Conservation (phyloP, 106 monocot species). For the Apostasia shenzhenica region DNA sequence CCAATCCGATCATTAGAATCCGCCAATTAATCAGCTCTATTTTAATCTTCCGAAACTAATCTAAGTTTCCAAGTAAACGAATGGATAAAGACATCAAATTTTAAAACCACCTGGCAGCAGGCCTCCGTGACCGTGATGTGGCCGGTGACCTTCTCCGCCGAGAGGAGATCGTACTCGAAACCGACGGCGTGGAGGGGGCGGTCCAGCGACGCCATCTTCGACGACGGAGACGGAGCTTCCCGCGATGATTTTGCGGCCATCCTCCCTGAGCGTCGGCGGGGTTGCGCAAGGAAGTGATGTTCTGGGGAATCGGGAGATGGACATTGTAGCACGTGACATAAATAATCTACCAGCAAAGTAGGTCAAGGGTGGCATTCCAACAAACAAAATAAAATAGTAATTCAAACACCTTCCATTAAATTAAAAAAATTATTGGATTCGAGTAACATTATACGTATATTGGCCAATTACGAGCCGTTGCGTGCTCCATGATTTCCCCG, state of each 20-base stretch:
- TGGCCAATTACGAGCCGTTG: no score
- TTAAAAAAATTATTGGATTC: no score
- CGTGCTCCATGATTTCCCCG: no score
- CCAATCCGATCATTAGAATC: background rate
- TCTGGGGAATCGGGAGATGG: no score
- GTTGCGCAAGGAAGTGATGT: no score
- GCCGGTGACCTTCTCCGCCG: slow-evolving; percentile 39
- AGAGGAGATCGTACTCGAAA: slow-evolving; percentile 36
- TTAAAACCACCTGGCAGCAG: slow-evolving; percentile 42
- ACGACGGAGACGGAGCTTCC: background rate
- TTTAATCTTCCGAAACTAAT: background rate
- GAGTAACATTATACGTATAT: no score
- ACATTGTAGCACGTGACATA: no score
- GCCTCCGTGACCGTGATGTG: slow-evolving; percentile 39
- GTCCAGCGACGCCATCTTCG: slow-evolving; percentile 25
- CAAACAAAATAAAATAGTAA: no score
- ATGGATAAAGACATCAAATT: background rate
- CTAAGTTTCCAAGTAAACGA: background rate
- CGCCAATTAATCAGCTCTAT: no score
- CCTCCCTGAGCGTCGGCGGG: background rate
- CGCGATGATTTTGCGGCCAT: background rate
- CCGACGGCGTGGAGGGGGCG: slow-evolving; percentile 31
- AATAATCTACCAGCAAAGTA: no score
- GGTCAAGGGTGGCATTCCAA: no score
- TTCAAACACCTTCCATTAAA: no score